Evolutionary conservation across 306 rosid genomes (phyloP).

Genomic region (Sphenostylis stenocarpa): DNA sequence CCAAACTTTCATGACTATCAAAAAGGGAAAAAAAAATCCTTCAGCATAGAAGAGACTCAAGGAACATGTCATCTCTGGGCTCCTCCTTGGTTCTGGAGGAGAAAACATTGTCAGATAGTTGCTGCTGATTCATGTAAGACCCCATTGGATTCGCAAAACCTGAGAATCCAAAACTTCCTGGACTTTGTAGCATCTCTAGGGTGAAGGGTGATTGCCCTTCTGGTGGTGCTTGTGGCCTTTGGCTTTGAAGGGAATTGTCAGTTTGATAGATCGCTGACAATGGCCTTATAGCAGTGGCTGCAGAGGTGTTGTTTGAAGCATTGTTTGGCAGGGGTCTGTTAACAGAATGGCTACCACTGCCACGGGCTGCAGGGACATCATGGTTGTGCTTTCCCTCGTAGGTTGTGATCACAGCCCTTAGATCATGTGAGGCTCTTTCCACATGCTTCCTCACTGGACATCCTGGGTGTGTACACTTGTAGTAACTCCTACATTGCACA

Average conservation of each 20-base stretch:
- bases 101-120: conserved; percentile 47
- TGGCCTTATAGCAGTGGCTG: conserved; percentile 47
- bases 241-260: conserved; percentile 37
- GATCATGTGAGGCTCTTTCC: conserved; percentile 83
- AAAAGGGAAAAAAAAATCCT: neutral
- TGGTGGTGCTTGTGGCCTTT: conserved; percentile 33
- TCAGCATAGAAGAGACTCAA: conserved; percentile 74
- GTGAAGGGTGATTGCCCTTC: conserved; percentile 60
- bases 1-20: conserved; percentile 6
- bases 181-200: conserved; percentile 60
- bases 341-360: conserved; percentile 65
- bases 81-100: conserved; percentile 73
- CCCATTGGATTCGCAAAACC: conserved; percentile 52
- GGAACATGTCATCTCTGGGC: conserved; percentile 71
- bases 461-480: conserved; percentile 79
- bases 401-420: conserved; percentile 86
- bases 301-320: conserved; percentile 14
- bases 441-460: conserved; percentile 97
- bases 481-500: conserved; percentile 73
- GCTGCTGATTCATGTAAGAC: conserved; percentile 52
- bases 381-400: conserved; percentile 96
- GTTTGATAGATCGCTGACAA: conserved; percentile 26
- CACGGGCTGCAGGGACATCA: conserved; percentile 89
- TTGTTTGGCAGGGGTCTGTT: conserved; percentile 51
- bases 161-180: conserved; percentile 46